These are phyloP conservation scores for Achlya hypogyna DNA, from an alignment of 352 stramenopile species.

Conservation along the genomic window DNA sequence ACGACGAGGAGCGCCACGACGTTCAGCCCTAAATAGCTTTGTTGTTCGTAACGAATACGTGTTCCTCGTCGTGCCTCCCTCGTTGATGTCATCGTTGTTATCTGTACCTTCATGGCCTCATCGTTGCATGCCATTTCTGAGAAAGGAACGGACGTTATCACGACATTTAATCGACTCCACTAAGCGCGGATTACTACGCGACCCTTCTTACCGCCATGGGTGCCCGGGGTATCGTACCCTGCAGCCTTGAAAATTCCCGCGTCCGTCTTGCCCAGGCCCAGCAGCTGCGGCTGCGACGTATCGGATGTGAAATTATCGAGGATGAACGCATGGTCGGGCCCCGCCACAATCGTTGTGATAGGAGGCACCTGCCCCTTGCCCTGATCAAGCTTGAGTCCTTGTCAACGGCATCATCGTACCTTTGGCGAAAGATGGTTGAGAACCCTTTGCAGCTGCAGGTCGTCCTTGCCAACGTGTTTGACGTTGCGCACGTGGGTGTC, in stretches of 20 bases:
- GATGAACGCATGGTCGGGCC: not conserved
- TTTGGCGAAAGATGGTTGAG: not conserved
- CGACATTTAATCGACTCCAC: no score
- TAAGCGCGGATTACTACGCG: not conserved
- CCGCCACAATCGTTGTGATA: not conserved
- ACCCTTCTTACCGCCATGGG: not conserved
- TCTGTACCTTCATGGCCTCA: no score
- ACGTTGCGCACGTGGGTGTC: not conserved
- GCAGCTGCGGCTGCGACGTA: not conserved
- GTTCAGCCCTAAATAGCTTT: not conserved
- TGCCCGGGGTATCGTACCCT: not conserved
- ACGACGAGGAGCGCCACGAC: not conserved
- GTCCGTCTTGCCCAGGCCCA: not conserved
- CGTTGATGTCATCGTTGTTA: no score
- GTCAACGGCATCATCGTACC: not conserved
- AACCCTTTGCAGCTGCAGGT: not conserved
- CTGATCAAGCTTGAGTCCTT: not conserved
- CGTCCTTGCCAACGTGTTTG: not conserved
- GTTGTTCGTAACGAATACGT: not conserved
- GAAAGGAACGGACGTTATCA: no score
- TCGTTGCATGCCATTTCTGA: no score
- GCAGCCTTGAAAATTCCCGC: not conserved
- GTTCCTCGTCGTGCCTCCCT: not conserved
- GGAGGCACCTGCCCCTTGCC: not conserved
- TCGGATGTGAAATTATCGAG: slow-evolving; percentile 14